Base-by-base conservation (phyloP, 257 asterid genomes). In the Ajuga chamaepitys region DNA sequence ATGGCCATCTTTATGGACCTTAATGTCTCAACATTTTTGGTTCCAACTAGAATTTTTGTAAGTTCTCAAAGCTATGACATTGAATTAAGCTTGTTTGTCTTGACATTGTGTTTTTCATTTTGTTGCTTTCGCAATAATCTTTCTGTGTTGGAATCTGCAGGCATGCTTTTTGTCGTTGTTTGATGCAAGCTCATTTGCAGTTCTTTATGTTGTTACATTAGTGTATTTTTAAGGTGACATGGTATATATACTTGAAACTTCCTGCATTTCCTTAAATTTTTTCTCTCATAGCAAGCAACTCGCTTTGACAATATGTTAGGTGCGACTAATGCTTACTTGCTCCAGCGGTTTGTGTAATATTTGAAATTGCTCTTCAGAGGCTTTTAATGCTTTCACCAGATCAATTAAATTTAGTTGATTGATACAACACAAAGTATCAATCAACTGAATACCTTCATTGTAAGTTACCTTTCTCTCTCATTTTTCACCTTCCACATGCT, bases 1-100 rank as follows among this genome's bases (percentile, higher is more conserved):
- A 42, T 94, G 99, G 99, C 99, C 99, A 18, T 90, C 99, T 62
- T 94, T 60, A 94, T 94, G 99, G 98, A 94, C 77, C 82, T 94
- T 37, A 94, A 94, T 75, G 96, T 94, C 35, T 78, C 91, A 82
- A 98, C 99, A 32, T 90, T 94, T 80, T 78, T 94, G 84, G 98
- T 94, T 64, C 99, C 99, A 10, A 96, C 99, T 67, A 98, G 99
- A 73, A 94, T 94, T 52, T 40, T 90, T 76, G 98, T 94, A 82
- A 90, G 98, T 82, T 74, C 66, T 70, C 64, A 30, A 57, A 50
- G 32, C 24, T 52, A 21, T 58, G 47, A 40, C 25, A 20, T 73
- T 35, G 55, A 34, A 67, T 63, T 26, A 37, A 28, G 37, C 59
- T 24, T 50, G 30, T 56, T 21, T 16, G 3, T 7, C 32, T 51